A percentile compares a stretch with the other conserved stretches of the same genome.
Evolutionary conservation across 306 rosid genomes (phyloP).

Genomic region (Casuarina equisetifolia): DNA sequence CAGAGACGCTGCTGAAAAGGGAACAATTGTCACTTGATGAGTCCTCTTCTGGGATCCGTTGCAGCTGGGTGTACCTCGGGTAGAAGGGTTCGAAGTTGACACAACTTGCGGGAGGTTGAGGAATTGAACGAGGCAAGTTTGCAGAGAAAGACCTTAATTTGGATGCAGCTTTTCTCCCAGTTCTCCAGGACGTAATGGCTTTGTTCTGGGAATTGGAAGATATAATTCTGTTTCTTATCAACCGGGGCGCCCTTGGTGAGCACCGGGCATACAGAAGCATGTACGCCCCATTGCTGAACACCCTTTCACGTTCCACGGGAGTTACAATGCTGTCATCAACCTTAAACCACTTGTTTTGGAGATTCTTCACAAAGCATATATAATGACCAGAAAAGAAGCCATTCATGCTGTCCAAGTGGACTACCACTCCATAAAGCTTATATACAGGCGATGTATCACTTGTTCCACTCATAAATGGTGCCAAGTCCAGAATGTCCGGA

Average conservation of each 20-base stretch:
- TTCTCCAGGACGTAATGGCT: conserved; percentile 36
- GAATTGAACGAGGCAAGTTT: no score
- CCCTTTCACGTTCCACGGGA: conserved; percentile 59
- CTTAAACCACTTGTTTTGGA: conserved; percentile 95
- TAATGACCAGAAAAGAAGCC: conserved; percentile 81
- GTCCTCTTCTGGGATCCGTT: no score
- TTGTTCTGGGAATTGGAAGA: conserved; percentile 51
- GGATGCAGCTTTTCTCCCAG: conserved; percentile 37
- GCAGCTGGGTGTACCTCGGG: no score
- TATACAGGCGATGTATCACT: conserved; percentile 85
- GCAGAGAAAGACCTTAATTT: conserved; percentile 34
- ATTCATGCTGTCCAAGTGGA: no score
- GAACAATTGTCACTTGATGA: no score
- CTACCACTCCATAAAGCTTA: conserved; percentile 56
- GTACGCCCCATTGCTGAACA: conserved; percentile 79
- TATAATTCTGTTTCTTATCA: conserved; percentile 39
- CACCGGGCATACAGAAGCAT: conserved; percentile 98
- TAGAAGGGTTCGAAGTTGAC: no score
- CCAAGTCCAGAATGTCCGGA: conserved; percentile 49
- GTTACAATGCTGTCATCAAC: conserved; percentile 51
- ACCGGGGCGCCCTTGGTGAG: conserved; percentile 46
- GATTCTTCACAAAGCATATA: conserved; percentile 83
- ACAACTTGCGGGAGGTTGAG: no score
- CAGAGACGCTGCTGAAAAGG: no score
- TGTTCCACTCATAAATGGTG: conserved; percentile 87